Base-by-base conservation (phyloP, 768 basidiomycete species). In the Coprinopsis sp. region DNA sequence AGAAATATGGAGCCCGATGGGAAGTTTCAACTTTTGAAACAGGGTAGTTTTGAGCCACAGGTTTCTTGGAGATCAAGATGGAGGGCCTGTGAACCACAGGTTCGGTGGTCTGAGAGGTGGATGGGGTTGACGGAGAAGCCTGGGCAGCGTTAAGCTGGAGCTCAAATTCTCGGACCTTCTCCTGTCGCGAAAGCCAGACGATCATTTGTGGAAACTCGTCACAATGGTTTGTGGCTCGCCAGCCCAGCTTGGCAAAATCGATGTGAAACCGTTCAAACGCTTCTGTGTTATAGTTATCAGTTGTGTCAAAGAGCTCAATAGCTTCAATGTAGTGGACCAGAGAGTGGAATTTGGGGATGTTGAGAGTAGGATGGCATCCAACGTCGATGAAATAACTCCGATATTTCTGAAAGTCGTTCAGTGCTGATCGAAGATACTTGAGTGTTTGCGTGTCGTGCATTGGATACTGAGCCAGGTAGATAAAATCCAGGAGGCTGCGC, bases 231-330 rank as follows among this genome's bases (percentile, higher is more conserved):
- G 49, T 56, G 1, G 61, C 63, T 13, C 45, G 34, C 41, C 65
- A 67, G 0, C 56, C 64, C 2, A 52, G 30, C 50, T 76, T 76
- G 1, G 70, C 66, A 34, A 59, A 64, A 52, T 74, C 63, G 37
- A 74, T 74, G 44, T 76, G 75, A 1, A 76, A 59, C 0, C 63
- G 58, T 52, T 74, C 69, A 0, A 64, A 49, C 0, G 34, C 21
- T 49, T 74, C 70, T 0, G 64, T 67, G 47, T 68, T 68, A 53
- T 58, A 68, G 14, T 61, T 59, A 48, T 68, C 64, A 0, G 57
- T 50, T 6, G 58, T 61, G 6, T 65, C 66, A 34, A 55, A 55
- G 14, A 46, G 40, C 2, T 47, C 46, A 25, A 72, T 73, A 0
- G 49, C 29, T 0, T 60, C 47, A 1, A 55, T 2, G 51, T 71